Evolutionary conservation across 75 land plant species (phyloP).

Genomic region (Ceratopteris richardii): DNA sequence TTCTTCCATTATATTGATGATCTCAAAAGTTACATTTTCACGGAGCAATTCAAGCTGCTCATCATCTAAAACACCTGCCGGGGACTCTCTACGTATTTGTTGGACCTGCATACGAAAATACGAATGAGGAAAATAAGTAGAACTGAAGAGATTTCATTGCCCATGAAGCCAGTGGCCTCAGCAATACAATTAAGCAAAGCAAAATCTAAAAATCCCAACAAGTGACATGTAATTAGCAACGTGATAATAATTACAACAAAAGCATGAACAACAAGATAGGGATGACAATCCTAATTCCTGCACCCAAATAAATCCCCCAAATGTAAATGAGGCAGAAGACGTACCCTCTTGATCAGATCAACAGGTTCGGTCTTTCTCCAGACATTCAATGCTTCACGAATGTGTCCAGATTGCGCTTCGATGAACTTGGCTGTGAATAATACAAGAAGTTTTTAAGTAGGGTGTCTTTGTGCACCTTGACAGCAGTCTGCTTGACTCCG

Average conservation of each 20-base stretch:
- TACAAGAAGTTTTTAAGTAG: too few species aligned
- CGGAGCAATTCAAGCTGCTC: background rate
- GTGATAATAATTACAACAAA: too few species aligned
- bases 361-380: conserved; percentile 15
- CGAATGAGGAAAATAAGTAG: background rate
- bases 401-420: background rate
- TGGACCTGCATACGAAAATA: conserved; percentile 8
- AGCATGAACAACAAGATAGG: too few species aligned
- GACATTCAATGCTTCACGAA: conserved; percentile 8
- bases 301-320: too few species aligned
- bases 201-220: too few species aligned
- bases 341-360: conserved; percentile 16
- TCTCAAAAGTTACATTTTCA: background rate
- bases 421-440: background rate
- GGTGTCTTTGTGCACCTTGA: too few species aligned
- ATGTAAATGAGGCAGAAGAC: background rate
- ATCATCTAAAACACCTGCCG: background rate
- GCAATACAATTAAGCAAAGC: too few species aligned
- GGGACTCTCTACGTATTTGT: conserved; percentile 13
- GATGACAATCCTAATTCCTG: too few species aligned
- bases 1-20: background rate
- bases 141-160: background rate
- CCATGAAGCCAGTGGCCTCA: too few species aligned
- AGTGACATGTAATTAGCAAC: too few species aligned
- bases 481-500: too few species aligned